Conservation (phyloP, 108 stramenopile species). For the Craspedostauros australis region DNA sequence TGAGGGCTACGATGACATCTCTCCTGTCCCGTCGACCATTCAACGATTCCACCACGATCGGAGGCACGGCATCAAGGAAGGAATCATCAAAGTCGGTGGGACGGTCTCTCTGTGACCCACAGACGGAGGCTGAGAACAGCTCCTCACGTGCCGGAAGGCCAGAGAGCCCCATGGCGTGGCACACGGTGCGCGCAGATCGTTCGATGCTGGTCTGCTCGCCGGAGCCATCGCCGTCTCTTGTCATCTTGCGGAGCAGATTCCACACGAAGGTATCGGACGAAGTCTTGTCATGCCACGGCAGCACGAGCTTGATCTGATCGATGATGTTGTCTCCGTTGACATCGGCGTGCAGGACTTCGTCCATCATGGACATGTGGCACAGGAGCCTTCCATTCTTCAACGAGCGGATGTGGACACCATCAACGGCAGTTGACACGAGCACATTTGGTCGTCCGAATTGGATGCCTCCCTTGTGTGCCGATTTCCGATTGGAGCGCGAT, state of each 20-base stretch:
- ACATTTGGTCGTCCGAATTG: constrained; percentile 69
- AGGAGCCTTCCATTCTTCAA: constrained; percentile 69
- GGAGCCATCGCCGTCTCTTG: neutral
- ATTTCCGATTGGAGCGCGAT: constrained; percentile 10
- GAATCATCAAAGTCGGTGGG: neutral
- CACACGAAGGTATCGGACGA: constrained; percentile 18
- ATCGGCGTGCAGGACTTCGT: constrained; percentile 71
- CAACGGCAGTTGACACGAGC: constrained; percentile 46
- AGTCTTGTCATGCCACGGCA: constrained; percentile 4
- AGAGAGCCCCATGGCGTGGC: constrained; percentile 61
- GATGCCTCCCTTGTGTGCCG: constrained; percentile 22
- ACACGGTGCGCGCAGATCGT: constrained; percentile 17
- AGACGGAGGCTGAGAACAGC: constrained; percentile 67
- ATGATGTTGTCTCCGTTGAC: constrained; percentile 72
- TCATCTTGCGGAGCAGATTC: constrained; percentile 3
- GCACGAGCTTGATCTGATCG: constrained; percentile 61
- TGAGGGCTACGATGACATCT: constrained; percentile 74
- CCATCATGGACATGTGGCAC: constrained; percentile 67
- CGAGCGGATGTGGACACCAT: constrained; percentile 74
- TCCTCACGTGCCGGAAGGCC: constrained; percentile 79
- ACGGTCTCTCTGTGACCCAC: constrained; percentile 23
- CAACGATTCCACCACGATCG: constrained; percentile 56
- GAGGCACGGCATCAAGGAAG: constrained; percentile 44
- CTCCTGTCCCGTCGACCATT: constrained; percentile 40
- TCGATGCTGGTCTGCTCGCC: neutral